phyloP scores from a whole-genome alignment of 1,284 basidiomycete species.

The Boletus calvinii region DNA sequence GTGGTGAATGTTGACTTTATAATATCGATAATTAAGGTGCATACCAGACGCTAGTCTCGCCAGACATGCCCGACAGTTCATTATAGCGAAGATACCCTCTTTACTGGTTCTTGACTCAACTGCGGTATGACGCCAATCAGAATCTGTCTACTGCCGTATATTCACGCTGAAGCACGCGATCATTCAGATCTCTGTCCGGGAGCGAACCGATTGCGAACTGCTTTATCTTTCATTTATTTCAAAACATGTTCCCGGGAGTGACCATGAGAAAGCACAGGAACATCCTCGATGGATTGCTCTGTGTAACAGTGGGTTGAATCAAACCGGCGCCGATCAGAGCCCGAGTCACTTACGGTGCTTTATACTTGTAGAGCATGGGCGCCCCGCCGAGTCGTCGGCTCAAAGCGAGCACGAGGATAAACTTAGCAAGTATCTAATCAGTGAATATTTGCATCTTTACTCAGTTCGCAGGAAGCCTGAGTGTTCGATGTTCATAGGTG shows the following conservation, averaged over 20 bases:
- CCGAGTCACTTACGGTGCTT: constrained; percentile 1
- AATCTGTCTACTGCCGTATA: background rate
- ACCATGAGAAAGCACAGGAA: constrained; percentile 43
- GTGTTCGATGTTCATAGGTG: constrained; percentile 32
- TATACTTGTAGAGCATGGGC: constrained; percentile 57
- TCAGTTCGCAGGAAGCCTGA: background rate
- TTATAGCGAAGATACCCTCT: constrained; percentile 70
- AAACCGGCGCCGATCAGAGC: background rate
- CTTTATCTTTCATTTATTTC: constrained; percentile 74
- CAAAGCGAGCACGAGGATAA: constrained; percentile 44
- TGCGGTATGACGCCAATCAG: constrained; percentile 42
- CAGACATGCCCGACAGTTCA: constrained; percentile 59
- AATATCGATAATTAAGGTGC: constrained; percentile 2
- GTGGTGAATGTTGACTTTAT: constrained; percentile 9
- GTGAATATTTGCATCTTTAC: constrained; percentile 39
- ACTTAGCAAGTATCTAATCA: constrained; percentile 60
- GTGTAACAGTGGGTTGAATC: constrained; percentile 54
- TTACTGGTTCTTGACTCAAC: constrained; percentile 70
- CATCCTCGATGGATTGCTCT: constrained; percentile 67
- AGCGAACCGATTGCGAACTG: constrained; percentile 84
- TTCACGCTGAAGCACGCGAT: constrained; percentile 19
- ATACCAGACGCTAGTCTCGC: constrained; percentile 39
- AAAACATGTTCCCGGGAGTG: constrained; percentile 43
- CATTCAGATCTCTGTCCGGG: constrained; percentile 62
- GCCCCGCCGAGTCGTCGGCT: constrained; percentile 42